Evolutionary conservation across 148 eudicot genomes (phyloP), one percentile per base, ranked within the genome.

Genomic region (Agrostemma githago): DNA sequence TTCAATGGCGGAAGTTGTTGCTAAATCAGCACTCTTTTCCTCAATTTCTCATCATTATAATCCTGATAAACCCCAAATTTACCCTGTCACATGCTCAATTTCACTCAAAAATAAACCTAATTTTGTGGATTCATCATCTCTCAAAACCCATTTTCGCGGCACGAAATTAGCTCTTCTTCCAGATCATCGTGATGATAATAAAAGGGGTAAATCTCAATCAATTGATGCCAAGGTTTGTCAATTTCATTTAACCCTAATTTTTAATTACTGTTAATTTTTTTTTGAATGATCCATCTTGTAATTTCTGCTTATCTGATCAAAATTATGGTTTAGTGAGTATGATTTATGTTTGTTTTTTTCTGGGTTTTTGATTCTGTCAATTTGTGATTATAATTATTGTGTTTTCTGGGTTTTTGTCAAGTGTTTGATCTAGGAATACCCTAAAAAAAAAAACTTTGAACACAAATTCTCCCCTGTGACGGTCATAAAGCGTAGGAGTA

Each of bases 151-250:
- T 63, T 81, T 86, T 79, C 60, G 70, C 40, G 86, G 88, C 37
- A 53, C 81, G 19, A 79, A 75, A 76, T 12, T 77, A 6, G 26
- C 66, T 26, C 72, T 72, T 69, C 68, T 70, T 67, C 70, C 66
- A 71, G 74, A 61, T 26, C 34, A 26, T 26, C 34, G 34, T 65
- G 56, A 65, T 61, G 68, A 62, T 20, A 42, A 54, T 57, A 70
- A 41, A 46, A 73, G 11, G 41, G 67, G 73, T 58, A 78, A 80
- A 46, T 54, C 34, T 58, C 70, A 64, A 46, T 60, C 80, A 48
- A 58, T 63, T 84, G 43, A 54, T 63, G 77, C 81, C 17, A 81
- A 84, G 89, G 89, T 86, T 42, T 73, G 83, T 72, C 37, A 9
- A 38, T 51, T 3, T 37, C 44, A 43, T 20, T 58, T 26, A 44